These are phyloP conservation scores for Bipolaris bicolor DNA, from an alignment of 2,329 filamentous ascomycete species.

Conservation along the genomic window DNA sequence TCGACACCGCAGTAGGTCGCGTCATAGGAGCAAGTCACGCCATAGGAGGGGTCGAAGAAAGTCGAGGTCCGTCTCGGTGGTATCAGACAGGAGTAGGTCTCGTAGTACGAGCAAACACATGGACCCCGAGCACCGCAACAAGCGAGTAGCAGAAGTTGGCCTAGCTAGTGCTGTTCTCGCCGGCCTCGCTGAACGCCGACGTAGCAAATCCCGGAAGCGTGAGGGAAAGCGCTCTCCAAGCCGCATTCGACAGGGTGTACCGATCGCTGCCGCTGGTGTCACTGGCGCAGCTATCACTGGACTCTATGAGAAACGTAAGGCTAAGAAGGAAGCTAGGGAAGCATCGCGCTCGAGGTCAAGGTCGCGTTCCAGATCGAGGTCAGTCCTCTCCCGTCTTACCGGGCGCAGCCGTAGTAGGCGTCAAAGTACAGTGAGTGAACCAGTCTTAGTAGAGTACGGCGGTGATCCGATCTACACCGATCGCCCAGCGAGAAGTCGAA, in stretches of 20 bases:
- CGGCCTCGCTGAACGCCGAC: conserved; percentile 63
- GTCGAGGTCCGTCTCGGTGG: conserved; percentile 46
- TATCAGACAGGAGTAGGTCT: conserved; percentile 35
- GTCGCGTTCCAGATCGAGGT: conserved; percentile 54
- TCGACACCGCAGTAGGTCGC: conserved; percentile 46
- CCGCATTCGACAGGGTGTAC: conserved; percentile 62
- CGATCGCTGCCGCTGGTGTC: conserved; percentile 66
- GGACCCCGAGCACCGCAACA: conserved; percentile 60
- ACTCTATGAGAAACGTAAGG: conserved; percentile 68
- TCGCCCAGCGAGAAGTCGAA: conserved; percentile 46
- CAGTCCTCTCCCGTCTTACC: conserved; percentile 51
- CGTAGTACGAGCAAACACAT: conserved; percentile 54
- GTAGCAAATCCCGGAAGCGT: conserved; percentile 63
- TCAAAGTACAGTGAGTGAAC: conserved; percentile 54
- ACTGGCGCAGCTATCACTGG: conserved; percentile 66
- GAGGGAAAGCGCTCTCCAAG: conserved; percentile 61
- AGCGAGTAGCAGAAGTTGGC: conserved; percentile 66
- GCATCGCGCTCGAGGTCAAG: conserved; percentile 49
- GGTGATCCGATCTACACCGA: conserved; percentile 66
- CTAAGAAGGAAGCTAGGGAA: conserved; percentile 62
- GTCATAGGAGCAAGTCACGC: conserved; percentile 46
- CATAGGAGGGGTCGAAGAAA: conserved; percentile 43
- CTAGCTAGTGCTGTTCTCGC: conserved; percentile 67
- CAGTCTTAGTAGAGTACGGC: conserved; percentile 68
- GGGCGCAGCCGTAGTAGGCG: conserved; percentile 45